Percentiles rank a stretch among this genome's conserved stretches.
phyloP scores from a whole-genome alignment of 2,329 filamentous ascomycete species.

The Ascocoryne sarcoides region DNA sequence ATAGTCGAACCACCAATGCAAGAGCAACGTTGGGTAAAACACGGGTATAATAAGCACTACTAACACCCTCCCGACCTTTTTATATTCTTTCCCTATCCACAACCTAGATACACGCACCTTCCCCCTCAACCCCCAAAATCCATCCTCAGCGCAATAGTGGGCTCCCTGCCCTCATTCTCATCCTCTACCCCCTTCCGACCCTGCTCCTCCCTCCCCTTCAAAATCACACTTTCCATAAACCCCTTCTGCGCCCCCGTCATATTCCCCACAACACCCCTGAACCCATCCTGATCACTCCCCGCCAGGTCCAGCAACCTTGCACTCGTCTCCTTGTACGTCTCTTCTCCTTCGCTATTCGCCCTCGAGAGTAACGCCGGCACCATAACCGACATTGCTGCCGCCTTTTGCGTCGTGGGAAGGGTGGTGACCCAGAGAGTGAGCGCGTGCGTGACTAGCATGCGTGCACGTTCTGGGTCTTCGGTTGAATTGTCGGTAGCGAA shows the following conservation, averaged over 20 bases:
- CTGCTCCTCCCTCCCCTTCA: conserved; percentile 45
- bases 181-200: conserved; percentile 33
- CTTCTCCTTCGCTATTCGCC: conserved; percentile 54
- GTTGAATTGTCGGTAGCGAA: conserved; percentile 64
- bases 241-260: conserved; percentile 63
- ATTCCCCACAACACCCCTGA: conserved; percentile 63
- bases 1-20: no score
- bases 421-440: conserved; percentile 62
- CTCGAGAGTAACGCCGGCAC: conserved; percentile 68
- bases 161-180: conserved; percentile 45
- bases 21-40: no score
- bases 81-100: no score
- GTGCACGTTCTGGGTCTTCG: conserved; percentile 73
- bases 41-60: no score
- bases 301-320: conserved; percentile 72
- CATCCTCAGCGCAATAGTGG: conserved; percentile 91
- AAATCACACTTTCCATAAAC: conserved; percentile 75
- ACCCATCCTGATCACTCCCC: conserved; percentile 60
- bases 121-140: conserved; percentile 56
- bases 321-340: conserved; percentile 62
- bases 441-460: conserved; percentile 61
- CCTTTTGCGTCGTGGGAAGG: conserved; percentile 37
- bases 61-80: no score
- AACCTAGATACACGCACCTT: no score
- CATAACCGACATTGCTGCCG: conserved; percentile 64